Base-by-base conservation (phyloP, 345 rosid genomes). In the Populus ilicifolia region DNA sequence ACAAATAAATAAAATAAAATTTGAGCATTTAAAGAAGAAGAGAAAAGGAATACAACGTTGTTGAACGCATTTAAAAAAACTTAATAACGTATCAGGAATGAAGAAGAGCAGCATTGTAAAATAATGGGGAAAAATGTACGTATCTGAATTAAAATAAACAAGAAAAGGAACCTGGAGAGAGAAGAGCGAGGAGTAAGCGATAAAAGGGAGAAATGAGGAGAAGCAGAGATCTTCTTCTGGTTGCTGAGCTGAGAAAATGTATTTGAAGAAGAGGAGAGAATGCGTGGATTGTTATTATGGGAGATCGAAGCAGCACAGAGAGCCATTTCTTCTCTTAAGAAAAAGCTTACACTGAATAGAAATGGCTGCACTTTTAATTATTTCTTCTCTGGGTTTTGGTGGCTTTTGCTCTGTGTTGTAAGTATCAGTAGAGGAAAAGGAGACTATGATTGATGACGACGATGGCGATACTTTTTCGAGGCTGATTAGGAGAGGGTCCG, bases 281-380 rank as follows among this genome's bases (percentile, higher is more conserved):
- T 39, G 62, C 76, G 80, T 8, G 75, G 73, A 30, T 78, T 29
- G 59, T 41, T 59, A 41, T 41, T 41, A 41, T 41, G 44, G 20
- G 80, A 76, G 75, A 80, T 76, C 82, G 81, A 71, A 70, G 85
- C 71, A 61, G 85, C 23, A 5, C n/a, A 71, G 81, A 80, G 75
- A 59, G 85, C 87, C 85, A 84, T 83, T 11, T 59, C 29, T 46
- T 46, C 18, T 46, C 3, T 59, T 54, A 3, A 41, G 12, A 41
- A 41, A 41, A 41, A n/a, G 63, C 63, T 59, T 59, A 23, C 12
- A 12, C 29, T 3, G 25, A 59, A 5, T 59, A 59, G 23, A 59
- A 59, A 59, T 59, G 63, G 63, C 29, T n/a, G 23, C 29, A 25
- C 63, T 59, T 23, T 3, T 41, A 41, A 41, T 10, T 59, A 21